phyloP scores from a whole-genome alignment of 306 rosid genomes.

The Sicyos edulis region DNA sequence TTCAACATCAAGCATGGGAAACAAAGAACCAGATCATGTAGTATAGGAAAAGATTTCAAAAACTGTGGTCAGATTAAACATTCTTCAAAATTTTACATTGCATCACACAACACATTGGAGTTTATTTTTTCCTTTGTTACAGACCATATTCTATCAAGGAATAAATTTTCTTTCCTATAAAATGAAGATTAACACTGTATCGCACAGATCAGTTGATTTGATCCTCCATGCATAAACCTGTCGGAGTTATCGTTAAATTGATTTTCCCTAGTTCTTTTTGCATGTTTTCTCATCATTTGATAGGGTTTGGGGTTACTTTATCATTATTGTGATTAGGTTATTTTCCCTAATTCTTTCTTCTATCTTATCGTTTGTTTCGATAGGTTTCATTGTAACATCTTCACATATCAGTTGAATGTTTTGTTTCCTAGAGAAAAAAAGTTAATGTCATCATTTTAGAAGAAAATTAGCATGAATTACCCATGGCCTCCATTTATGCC shows the following conservation, averaged over 20 bases:
- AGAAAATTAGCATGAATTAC: neutral
- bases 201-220: neutral
- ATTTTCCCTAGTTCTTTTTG: neutral
- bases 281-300: neutral
- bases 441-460: neutral
- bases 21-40: conserved; percentile 10
- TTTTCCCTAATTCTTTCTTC: too few species aligned
- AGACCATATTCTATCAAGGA: neutral
- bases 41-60: conserved; percentile 2
- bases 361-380: too few species aligned
- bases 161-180: neutral
- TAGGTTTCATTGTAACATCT: too few species aligned
- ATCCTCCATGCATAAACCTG: neutral
- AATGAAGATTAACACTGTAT: neutral
- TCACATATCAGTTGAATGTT: too few species aligned
- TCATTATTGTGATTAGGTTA: too few species aligned
- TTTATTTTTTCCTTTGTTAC: neutral
- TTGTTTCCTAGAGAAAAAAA: too few species aligned
- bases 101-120: neutral
- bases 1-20: conserved; percentile 8
- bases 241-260: neutral
- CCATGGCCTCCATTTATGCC: neutral
- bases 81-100: neutral
- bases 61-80: conserved; percentile 6
- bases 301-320: too few species aligned